Evolutionary conservation across 179 eudicot species (phyloP), one percentile per base, ranked within the genome.

Genomic region (Silene vulgaris): DNA sequence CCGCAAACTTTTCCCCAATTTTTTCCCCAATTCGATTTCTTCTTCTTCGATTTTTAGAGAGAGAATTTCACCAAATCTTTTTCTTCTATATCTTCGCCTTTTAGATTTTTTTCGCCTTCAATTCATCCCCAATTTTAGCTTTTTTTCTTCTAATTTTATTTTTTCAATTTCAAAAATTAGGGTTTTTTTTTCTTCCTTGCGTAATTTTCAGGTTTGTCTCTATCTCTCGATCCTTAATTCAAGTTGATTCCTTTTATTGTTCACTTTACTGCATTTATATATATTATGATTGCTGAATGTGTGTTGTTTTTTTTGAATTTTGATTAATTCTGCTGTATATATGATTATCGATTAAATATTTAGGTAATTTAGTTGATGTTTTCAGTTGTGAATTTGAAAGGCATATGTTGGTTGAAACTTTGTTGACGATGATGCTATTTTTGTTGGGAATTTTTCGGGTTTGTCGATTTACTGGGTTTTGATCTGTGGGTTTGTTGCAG

Each of bases 41-140:
- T 67, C 71, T 37, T 70, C 73, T 23, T 12, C 57, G n/a, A 8
- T 28, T 71, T 17, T 0, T 14, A 74, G 75, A 72, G 73, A 73
- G 75, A 61, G 73, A 45, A n/a, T 43, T 12, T 21, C 19, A 60
- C 30, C 48, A 76, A 76, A 76, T 80, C 77, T 76, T 65, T 14
- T 14, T 4, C 4, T 45, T 77, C 84, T 81, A 81, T 81, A 81
- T 81, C 69, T 77, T 43, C 84, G 80, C 19, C 52, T 9, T 57
- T 28, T 35, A 81, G 81, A 81, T 77, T 52, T 74, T 81, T 81
- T 77, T 77, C 75, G 81, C 78, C 5, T 48, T 81, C 77, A 21
- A 72, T 73, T 80, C 40, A 65, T 37, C 73, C 83, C 70, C 35
- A 72, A 26, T 77, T 67, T 14, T 21, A 23, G 61, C 62, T 48